Conservation (phyloP, 1,284 basidiomycete genomes). For the Phylloboletellus chloephorus region DNA sequence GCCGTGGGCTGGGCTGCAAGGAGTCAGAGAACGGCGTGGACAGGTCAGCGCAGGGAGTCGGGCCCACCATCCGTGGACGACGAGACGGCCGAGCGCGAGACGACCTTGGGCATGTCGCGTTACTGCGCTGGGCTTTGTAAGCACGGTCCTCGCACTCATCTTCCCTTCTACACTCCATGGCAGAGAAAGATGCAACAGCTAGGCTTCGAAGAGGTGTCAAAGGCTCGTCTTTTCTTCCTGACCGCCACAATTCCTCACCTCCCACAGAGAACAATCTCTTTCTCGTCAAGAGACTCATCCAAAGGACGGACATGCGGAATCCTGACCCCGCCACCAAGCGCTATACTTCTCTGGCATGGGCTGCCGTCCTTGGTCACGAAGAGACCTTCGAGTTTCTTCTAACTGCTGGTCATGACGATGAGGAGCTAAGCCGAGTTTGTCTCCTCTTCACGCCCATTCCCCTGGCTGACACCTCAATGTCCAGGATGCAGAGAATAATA, state of each 20-base stretch:
- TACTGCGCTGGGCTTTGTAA: not conserved
- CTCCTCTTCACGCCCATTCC: slow-evolving; percentile 6
- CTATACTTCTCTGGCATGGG: slow-evolving; percentile 85
- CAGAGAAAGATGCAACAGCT: slow-evolving; percentile 72
- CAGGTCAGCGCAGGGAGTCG: slow-evolving; percentile 7
- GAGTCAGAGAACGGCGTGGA: slow-evolving; percentile 7
- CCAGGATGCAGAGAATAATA: slow-evolving; percentile 86
- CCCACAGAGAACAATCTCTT: slow-evolving; percentile 84
- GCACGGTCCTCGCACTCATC: slow-evolving; percentile 9
- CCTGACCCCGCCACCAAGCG: slow-evolving; percentile 69
- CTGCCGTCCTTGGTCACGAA: slow-evolving; percentile 76
- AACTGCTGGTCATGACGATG: slow-evolving; percentile 81
- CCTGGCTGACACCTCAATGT: slow-evolving; percentile 14
- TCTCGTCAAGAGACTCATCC: slow-evolving; percentile 76
- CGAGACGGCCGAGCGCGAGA: slow-evolving; percentile 75
- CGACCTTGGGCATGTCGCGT: slow-evolving; percentile 67
- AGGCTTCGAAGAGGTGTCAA: slow-evolving; percentile 76
- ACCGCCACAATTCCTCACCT: slow-evolving; percentile 13
- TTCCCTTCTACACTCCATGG: slow-evolving; percentile 53
- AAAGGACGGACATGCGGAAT: slow-evolving; percentile 82
- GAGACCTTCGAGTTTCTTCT: slow-evolving; percentile 89
- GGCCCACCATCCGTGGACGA: slow-evolving; percentile 70
- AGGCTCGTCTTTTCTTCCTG: slow-evolving; percentile 39
- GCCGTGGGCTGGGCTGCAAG: slow-evolving; percentile 66
- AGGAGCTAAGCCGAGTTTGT: slow-evolving; percentile 81